Evolutionary conservation across 352 stramenopile species (phyloP), one percentile per base, ranked within the genome.

Genomic region (Globisporangium barbulae): DNA sequence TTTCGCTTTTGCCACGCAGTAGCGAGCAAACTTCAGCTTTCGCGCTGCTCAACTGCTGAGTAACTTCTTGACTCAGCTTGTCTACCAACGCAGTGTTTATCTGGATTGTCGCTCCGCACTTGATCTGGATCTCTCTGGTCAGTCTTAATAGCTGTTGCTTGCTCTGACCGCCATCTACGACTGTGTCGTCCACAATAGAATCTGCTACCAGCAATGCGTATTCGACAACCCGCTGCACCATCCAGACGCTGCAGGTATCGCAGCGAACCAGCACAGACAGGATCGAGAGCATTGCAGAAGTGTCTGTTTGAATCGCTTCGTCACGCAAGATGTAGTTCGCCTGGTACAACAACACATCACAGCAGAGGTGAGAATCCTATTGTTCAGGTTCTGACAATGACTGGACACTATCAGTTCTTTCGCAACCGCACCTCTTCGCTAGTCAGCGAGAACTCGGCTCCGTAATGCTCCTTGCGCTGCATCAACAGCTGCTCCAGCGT

Each of bases 211-310:
- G 50, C 10, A 82, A 56, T 3, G 70, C 65, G 50, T 73, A 79
- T 37, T 81, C 67, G 22, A 76, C 56, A 33, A 76, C 50, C 3
- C 59, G 69, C 53, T 75, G 60, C 19, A 79, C 75, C n/a, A 72
- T 63, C 65, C 66, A 73, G 7, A 61, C 52, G 35, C 71, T 82
- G 25, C 67, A 70, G 2, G 77, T 52, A 17, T 80, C 69, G 31
- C 73, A 85, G 33, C 55, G 39, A 17, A 67, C 37, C 52, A 83
- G 59, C 13, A 76, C 54, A 1, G 59, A 62, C 53, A 83, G 65
- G 13, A 69, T 41, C 8, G 39, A 50, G 0, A 64, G 7, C 25
- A 72, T 69, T 13, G 31, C 37, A 15, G 15, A 54, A 1, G 10
- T n/a, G 33, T 70, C 47, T 33, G 45, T 13, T 5, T 31, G 47